Base-by-base conservation (phyloP, 179 eudicot genomes). In the Beta corolliflora region DNA sequence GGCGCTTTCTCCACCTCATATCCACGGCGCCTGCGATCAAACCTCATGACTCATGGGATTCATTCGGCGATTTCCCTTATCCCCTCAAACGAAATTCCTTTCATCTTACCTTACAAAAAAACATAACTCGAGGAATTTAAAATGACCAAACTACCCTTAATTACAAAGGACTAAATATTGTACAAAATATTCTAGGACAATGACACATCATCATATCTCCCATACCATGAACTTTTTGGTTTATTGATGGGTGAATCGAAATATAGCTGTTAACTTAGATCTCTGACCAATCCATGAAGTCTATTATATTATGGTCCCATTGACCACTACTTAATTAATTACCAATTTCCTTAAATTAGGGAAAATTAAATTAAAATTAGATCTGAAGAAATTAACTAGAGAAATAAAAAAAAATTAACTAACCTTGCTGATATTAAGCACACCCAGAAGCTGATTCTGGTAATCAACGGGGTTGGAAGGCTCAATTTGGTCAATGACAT, bases 401-500 rank as follows among this genome's bases (percentile, higher is more conserved):
- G 21, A 16, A 9, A 31, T 31, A 31, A 72, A 16, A 9, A 55
- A 7, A 13, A 80, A 75, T n/a, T 23, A 4, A 81, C 84, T 73
- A 75, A 94, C 98, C 96, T 91, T 91, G 87, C 67, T 88, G 81
- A 89, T 80, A 41, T 86, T 87, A 84, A 93, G 97, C 64, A 89
- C 82, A 84, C 78, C 82, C 69, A 95, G 87, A 85, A 93, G 97
- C 83, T 90, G 94, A 77, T 84, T 88, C 50, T 92, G 90, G 79
- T 89, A 90, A 10, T 90, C 89, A 82, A 87, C 76, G 72, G 90
- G 85, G 58, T 89, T 80, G 45, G 69, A 67, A 74, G 85, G 91
- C 77, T 92, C 91, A 77, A 93, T 86, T 81, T 93, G 90, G 83
- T 91, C 90, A 79, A 92, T 89, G n/a, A 87, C 93, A 82, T 88